A percentile compares a stretch with the other conserved stretches of the same genome.
Evolutionary conservation across 805 yeast species (phyloP).

Genomic region (Metschnikowia amazonensis): DNA sequence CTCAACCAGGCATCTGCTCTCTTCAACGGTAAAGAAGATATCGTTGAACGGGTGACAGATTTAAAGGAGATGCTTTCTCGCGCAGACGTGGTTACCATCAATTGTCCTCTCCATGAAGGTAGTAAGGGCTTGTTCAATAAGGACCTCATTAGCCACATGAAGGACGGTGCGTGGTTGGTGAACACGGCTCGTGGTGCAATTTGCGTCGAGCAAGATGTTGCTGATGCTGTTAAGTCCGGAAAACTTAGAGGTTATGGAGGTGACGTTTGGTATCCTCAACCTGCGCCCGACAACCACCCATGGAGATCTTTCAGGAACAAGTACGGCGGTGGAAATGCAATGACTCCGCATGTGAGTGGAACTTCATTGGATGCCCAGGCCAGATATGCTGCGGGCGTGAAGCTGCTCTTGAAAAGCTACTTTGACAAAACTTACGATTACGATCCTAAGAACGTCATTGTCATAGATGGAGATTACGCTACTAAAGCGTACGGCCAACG

Average conservation of each 20-base stretch:
- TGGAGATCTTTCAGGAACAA: conserved; percentile 69
- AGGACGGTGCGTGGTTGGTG: conserved; percentile 68
- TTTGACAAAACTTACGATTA: conserved; percentile 61
- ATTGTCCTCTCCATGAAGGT: conserved; percentile 71
- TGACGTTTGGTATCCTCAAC: conserved; percentile 84
- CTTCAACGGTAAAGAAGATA: conserved; percentile 45
- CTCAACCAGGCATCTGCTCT: conserved; percentile 35
- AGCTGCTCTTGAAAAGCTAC: conserved; percentile 59
- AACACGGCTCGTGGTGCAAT: conserved; percentile 85
- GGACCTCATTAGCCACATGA: conserved; percentile 62
- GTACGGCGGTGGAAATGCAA: conserved; percentile 67
- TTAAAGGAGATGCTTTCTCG: conserved; percentile 63
- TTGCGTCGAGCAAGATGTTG: conserved; percentile 67
- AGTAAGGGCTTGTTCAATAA: conserved; percentile 66
- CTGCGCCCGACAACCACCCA: conserved; percentile 73
- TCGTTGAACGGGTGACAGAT: conserved; percentile 55
- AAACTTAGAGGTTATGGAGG: conserved; percentile 79
- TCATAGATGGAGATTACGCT: conserved; percentile 66
- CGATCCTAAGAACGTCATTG: conserved; percentile 72
- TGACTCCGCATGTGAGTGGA: conserved; percentile 82
- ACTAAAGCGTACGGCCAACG: conserved; percentile 67
- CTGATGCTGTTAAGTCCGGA: conserved; percentile 66
- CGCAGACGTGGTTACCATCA: conserved; percentile 72
- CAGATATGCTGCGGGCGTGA: conserved; percentile 68
- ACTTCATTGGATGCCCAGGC: conserved; percentile 77